Conservation (phyloP, 2,329 filamentous ascomycete species). For the Venturia oleaginea region DNA sequence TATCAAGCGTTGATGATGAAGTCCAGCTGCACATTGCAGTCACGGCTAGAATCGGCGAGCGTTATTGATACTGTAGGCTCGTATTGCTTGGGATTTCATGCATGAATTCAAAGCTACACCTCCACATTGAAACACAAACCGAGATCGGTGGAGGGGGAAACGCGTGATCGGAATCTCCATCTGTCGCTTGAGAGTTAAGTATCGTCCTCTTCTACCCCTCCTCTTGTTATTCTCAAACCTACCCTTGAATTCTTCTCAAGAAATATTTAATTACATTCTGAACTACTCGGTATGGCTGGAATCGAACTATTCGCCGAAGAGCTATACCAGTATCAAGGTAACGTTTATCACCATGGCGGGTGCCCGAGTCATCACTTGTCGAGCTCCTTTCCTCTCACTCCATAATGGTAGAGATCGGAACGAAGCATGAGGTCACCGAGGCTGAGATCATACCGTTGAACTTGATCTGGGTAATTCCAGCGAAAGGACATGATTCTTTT, state of each 20-base stretch:
- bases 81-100: neutral
- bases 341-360: conserved; percentile 34
- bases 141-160: neutral
- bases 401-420: conserved; percentile 12
- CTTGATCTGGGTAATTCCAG: conserved; percentile 15
- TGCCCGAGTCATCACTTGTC: conserved; percentile 22
- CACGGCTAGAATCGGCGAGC: neutral
- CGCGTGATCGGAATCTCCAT: neutral
- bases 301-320: conserved; percentile 22
- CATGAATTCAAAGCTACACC: neutral
- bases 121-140: neutral
- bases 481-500: conserved; percentile 12
- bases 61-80: neutral
- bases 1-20: too few species aligned
- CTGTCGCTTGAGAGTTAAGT: neutral
- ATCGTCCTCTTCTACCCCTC: neutral
- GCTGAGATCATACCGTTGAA: conserved; percentile 15
- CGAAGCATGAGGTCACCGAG: conserved; percentile 7
- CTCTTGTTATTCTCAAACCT: neutral
- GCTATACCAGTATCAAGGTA: conserved; percentile 35
- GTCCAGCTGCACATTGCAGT: too few species aligned
- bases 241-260: neutral
- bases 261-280: neutral
- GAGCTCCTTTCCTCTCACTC: conserved; percentile 14
- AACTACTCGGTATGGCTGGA: neutral